Percentiles rank a stretch among this genome's conserved stretches.
Evolutionary conservation across 441 rosid genomes (phyloP).

Genomic region (Populus tomentosa): DNA sequence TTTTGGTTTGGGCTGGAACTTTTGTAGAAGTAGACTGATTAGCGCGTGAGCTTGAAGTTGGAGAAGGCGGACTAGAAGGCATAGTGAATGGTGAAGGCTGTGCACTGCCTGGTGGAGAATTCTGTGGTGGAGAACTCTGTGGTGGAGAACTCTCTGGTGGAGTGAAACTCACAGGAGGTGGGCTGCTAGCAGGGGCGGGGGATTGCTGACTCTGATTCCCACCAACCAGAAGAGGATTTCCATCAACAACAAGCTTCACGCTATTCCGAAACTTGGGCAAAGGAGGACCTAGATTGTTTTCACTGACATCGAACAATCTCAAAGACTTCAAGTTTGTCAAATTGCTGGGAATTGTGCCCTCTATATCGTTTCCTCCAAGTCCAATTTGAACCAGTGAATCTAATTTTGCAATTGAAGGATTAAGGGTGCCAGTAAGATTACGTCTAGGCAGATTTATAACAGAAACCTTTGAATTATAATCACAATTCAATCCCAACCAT

Average conservation of each 20-base stretch:
- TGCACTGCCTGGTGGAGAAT: constrained; percentile 9
- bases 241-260: constrained; percentile 37
- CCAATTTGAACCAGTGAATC: constrained; percentile 38
- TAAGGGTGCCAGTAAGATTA: constrained; percentile 45
- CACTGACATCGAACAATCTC: constrained; percentile 44
- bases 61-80: constrained; percentile 25
- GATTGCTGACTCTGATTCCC: constrained; percentile 17
- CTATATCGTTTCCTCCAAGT: constrained; percentile 40
- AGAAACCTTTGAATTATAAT: constrained; percentile 21
- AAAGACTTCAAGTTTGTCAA: constrained; percentile 38
- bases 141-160: constrained; percentile 16
- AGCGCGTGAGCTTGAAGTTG: constrained; percentile 15
- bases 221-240: constrained; percentile 42
- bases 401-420: constrained; percentile 38
- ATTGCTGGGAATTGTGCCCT: constrained; percentile 47
- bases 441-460: constrained; percentile 44
- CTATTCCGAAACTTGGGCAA: constrained; percentile 35
- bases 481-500: constrained; percentile 58
- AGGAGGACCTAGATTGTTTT: constrained; percentile 44
- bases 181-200: constrained; percentile 21
- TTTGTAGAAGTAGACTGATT: constrained; percentile 8
- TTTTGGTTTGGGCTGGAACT: constrained; percentile 13
- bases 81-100: constrained; percentile 14
- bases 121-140: constrained; percentile 7
- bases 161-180: constrained; percentile 13